phyloP scores from a whole-genome alignment of 164 flowering plant species.

The Nymphaea colorata region DNA sequence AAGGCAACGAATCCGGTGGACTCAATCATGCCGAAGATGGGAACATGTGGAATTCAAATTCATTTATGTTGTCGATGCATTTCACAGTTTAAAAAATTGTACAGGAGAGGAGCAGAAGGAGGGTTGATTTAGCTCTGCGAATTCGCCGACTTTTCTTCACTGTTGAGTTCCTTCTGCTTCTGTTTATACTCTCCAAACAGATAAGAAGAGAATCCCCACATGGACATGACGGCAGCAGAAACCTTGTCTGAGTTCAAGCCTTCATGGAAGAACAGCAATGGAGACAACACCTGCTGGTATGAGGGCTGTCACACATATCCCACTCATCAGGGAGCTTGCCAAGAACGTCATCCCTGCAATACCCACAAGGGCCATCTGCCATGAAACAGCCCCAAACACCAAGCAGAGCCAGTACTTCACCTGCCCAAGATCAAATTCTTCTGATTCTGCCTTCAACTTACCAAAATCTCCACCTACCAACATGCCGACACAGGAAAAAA shows the following conservation, averaged over 20 bases:
- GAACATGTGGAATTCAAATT: too few species aligned
- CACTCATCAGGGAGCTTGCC: conserved; percentile 7
- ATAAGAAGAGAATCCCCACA: conserved; percentile 16
- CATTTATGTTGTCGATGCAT: too few species aligned
- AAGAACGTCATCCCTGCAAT: conserved; percentile 7
- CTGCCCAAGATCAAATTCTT: conserved; percentile 5
- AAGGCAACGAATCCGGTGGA: too few species aligned
- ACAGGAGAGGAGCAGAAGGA: too few species aligned
- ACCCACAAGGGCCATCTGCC: conserved; percentile 8
- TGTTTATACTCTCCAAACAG: conserved; percentile 4
- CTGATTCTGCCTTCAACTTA: conserved; percentile 3
- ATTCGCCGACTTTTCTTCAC: too few species aligned
- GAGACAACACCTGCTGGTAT: conserved; percentile 11
- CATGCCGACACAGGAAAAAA: too few species aligned
- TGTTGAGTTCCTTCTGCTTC: too few species aligned
- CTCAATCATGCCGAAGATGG: too few species aligned
- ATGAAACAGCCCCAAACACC: conserved; percentile 1
- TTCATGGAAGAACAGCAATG: conserved; percentile 10
- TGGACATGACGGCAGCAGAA: conserved; percentile 7
- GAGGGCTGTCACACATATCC: conserved; percentile 5
- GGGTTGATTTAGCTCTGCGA: too few species aligned
- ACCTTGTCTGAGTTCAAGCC: conserved; percentile 13
- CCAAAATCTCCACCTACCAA: too few species aligned
- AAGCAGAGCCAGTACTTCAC: conserved; percentile 9
- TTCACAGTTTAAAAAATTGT: too few species aligned